A percentile compares a stretch with the other conserved stretches of the same genome.
phyloP scores from a whole-genome alignment of 2,329 filamentous ascomycete genomes.

The Tolypocladium tundrense region DNA sequence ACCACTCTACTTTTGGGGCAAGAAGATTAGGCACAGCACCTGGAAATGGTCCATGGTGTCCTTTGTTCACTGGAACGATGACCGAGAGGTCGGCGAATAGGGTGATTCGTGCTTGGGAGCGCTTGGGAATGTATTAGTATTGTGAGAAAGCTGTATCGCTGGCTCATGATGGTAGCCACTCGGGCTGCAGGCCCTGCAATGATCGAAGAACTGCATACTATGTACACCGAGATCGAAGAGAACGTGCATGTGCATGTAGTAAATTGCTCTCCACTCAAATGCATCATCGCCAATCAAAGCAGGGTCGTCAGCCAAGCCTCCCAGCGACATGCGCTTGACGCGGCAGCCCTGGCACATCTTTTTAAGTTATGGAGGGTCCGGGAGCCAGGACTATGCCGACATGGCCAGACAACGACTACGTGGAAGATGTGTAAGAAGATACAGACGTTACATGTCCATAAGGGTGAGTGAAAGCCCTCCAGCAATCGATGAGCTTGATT shows the following conservation, averaged over 20 bases:
- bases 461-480: not conserved
- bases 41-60: slow-evolving; percentile 37
- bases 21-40: slow-evolving; percentile 32
- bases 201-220: not conserved
- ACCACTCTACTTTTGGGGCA: slow-evolving; percentile 42
- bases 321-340: not conserved
- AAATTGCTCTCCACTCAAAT: not conserved
- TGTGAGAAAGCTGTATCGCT: not conserved
- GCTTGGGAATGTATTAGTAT: not conserved
- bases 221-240: not conserved
- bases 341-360: not conserved
- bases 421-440: not conserved
- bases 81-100: slow-evolving; percentile 46
- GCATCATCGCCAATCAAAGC: not conserved
- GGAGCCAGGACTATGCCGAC: not conserved
- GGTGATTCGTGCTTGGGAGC: not conserved
- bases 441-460: not conserved
- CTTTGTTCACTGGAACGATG: slow-evolving; percentile 37
- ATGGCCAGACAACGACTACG: too few relatives aligned
- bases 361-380: not conserved
- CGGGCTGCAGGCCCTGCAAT: not conserved
- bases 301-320: not conserved
- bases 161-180: not conserved
- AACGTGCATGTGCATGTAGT: not conserved
- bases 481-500: not conserved